Conservation (phyloP, 305 asterid species). For the Ilex paraguariensis region DNA sequence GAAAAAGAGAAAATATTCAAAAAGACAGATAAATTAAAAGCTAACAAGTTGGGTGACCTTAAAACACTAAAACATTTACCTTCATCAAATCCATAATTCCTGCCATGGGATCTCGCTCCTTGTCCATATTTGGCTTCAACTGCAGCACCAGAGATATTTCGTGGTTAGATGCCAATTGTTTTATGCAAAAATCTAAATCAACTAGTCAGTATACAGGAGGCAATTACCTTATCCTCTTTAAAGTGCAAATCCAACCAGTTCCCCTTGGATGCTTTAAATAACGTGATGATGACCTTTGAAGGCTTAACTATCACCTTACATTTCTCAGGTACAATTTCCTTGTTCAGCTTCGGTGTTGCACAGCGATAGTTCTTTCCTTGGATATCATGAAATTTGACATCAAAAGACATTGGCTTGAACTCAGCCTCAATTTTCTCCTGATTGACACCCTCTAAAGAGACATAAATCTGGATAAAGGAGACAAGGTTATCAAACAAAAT, state of each 20-base stretch:
- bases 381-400: conserved; percentile 63
- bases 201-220: not conserved
- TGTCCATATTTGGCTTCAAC: conserved; percentile 69
- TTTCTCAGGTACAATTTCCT: conserved; percentile 67
- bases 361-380: conserved; percentile 79
- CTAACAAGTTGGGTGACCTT: not conserved
- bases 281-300: conserved; percentile 50
- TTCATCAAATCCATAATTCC: conserved; percentile 94
- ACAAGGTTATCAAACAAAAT: too few species aligned
- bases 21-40: not conserved
- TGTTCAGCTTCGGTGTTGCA: conserved; percentile 70
- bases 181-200: not conserved
- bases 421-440: conserved; percentile 58
- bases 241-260: conserved; percentile 81
- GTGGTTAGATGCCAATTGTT: not conserved
- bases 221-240: conserved; percentile 80
- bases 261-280: conserved; percentile 60
- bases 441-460: conserved; percentile 74
- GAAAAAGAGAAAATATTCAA: not conserved
- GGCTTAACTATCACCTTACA: conserved; percentile 75
- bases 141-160: conserved; percentile 12
- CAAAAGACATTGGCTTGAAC: conserved; percentile 63
- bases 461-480: conserved; percentile 46
- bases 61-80: conserved; percentile 26
- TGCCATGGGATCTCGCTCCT: conserved; percentile 83